phyloP scores from a whole-genome alignment of 1,139 yeast species.

The Blastobotrys niveus region DNA sequence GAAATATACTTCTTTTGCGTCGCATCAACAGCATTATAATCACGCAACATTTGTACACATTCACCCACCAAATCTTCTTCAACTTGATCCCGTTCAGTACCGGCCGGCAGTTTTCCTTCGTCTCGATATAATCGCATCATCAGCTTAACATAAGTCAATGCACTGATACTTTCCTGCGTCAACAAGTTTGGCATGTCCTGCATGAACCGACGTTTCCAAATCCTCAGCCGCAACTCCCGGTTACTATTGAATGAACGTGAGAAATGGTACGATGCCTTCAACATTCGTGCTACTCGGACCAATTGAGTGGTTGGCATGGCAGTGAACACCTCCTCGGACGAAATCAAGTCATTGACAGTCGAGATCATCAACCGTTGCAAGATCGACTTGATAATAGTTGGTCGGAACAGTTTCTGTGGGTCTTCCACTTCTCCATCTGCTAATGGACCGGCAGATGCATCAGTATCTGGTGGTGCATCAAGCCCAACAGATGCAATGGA shows the following conservation, averaged over 20 bases:
- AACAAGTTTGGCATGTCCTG: slow-evolving; percentile 86
- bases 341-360: slow-evolving; percentile 68
- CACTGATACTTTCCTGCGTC: slow-evolving; percentile 86
- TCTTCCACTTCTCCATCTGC: slow-evolving; percentile 10
- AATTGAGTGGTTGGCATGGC: slow-evolving; percentile 62
- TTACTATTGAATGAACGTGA: slow-evolving; percentile 85
- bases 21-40: slow-evolving; percentile 65
- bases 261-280: slow-evolving; percentile 69
- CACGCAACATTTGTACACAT: slow-evolving; percentile 61
- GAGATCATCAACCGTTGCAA: slow-evolving; percentile 86
- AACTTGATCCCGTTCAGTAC: slow-evolving; percentile 31
- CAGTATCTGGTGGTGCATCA: not conserved
- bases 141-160: slow-evolving; percentile 78
- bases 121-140: slow-evolving; percentile 72
- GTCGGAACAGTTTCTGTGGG: slow-evolving; percentile 46
- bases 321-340: slow-evolving; percentile 60
- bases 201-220: slow-evolving; percentile 90
- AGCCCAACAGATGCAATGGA: slow-evolving; percentile 14
- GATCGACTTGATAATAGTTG: slow-evolving; percentile 88
- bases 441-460: slow-evolving; percentile 3
- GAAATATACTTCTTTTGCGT: slow-evolving; percentile 71
- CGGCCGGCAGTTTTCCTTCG: slow-evolving; percentile 22
- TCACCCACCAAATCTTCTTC: slow-evolving; percentile 57
- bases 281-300: slow-evolving; percentile 51
- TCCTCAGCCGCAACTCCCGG: slow-evolving; percentile 73